Conservation (phyloP, 352 stramenopile genomes). For the Globisporangium emineosum region DNA sequence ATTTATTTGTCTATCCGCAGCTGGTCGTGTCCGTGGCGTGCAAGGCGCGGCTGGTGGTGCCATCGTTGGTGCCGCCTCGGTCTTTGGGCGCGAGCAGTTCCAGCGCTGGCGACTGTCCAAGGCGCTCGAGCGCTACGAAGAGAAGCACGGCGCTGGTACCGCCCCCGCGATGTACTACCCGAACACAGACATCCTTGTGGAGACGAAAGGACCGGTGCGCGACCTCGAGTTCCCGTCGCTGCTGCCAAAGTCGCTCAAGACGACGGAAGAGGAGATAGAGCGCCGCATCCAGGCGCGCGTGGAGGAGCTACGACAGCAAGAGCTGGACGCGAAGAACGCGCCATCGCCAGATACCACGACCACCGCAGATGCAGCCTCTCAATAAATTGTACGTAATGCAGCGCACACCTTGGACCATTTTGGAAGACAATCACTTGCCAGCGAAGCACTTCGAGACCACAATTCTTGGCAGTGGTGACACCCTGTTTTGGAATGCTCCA, state of each 20-base stretch:
- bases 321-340: conserved; percentile 3
- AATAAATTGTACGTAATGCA: too few relatives aligned
- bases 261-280: conserved; percentile 77
- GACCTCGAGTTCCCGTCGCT: conserved; percentile 69
- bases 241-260: conserved; percentile 63
- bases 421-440: too few relatives aligned
- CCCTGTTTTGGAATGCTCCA: too few relatives aligned
- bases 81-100: conserved; percentile 72
- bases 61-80: conserved; percentile 49
- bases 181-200: conserved; percentile 54
- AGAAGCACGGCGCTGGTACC: conserved; percentile 68
- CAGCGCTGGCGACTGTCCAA: conserved; percentile 72
- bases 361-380: neutral
- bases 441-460: too few relatives aligned
- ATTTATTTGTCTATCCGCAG: conserved; percentile 29
- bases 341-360: neutral
- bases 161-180: conserved; percentile 62
- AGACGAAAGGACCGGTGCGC: conserved; percentile 52
- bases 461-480: too few relatives aligned
- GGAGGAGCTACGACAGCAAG: conserved; percentile 52
- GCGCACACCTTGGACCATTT: too few relatives aligned
- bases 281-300: conserved; percentile 70
- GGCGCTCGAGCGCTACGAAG: conserved; percentile 72
- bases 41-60: conserved; percentile 65
- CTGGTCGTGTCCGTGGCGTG: conserved; percentile 59